Base-by-base conservation (phyloP, 2,329 filamentous ascomycete species). In the Sporothrix globosa region DNA sequence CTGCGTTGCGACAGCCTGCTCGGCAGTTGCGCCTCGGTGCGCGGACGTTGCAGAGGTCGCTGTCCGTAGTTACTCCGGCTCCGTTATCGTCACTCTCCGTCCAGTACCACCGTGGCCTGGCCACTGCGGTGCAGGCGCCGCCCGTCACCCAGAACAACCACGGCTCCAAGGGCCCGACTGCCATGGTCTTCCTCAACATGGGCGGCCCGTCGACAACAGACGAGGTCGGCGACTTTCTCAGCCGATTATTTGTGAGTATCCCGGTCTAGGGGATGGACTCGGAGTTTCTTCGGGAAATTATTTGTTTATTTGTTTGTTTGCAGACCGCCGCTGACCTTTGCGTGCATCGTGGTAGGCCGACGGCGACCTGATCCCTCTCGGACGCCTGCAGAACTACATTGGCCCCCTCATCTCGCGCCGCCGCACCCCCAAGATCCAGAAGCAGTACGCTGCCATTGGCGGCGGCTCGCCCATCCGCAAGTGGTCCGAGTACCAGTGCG, bases 151-250 rank as follows among this genome's bases (percentile, higher is more conserved):
- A 96, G 79, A 86, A 93, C 85, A 84, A 87, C 7, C 87, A 87
- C 0, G 87, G 86, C 14, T 86, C 85, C 54, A 75, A 92, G 77
- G 95, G 95, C 0, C 93, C 94, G 9, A 99, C 96, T 4, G 96
- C 96, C 56, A 98, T 99, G 89, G 96, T 99, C 17, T 97, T 99
- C 78, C 88, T 99, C 82, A 99, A 99, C 82, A 99, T 99, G 96
- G 96, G 96, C 72, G 96, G 96, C 0, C 96, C 96, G 3, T 92
- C 92, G 1, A 97, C 92, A 4, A 91, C 91, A 4, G 88, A 90
- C 75, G 93, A 99, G 82, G 96, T 99, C 48, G 90, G 91, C 76
- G 89, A 91, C 80, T 99, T 98, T 78, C 83, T 99, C 63, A 96
- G 91, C 79, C 89, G 94, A 75, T 84, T 99, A 75, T 99, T 99